phyloP scores from a whole-genome alignment of 1,284 basidiomycete species.

The Volvariella volvacea region DNA sequence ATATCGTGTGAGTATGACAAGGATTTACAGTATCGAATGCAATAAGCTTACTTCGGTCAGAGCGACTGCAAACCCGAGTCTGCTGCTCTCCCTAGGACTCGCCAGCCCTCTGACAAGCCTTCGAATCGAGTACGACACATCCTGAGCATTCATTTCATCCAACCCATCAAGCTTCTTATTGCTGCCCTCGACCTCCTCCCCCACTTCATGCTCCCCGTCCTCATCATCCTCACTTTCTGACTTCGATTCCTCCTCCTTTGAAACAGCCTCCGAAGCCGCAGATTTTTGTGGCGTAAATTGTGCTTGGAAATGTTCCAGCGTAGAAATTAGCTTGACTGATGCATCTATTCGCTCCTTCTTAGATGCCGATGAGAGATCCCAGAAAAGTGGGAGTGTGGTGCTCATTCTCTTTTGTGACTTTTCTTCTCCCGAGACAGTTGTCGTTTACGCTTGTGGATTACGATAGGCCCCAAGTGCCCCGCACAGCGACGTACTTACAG shows the following conservation, averaged over 20 bases:
- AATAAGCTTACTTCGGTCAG: slow-evolving; percentile 76
- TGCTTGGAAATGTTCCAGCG: slow-evolving; percentile 79
- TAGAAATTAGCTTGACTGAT: slow-evolving; percentile 76
- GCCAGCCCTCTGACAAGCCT: slow-evolving; percentile 83
- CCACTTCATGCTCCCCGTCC: slow-evolving; percentile 48
- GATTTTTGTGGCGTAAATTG: slow-evolving; percentile 35
- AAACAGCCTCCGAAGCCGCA: background rate
- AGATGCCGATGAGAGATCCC: slow-evolving; percentile 84
- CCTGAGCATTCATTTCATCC: slow-evolving; percentile 71
- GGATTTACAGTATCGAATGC: no score
- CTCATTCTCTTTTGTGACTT: no score
- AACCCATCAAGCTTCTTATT: slow-evolving; percentile 41
- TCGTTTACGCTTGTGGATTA: no score
- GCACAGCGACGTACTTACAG: no score
- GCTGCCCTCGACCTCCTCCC: slow-evolving; percentile 46
- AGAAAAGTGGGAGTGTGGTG: slow-evolving; percentile 87
- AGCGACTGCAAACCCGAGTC: slow-evolving; percentile 93
- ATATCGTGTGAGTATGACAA: background rate
- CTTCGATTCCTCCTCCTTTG: slow-evolving; percentile 32
- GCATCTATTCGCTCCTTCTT: slow-evolving; percentile 80
- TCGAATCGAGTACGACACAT: slow-evolving; percentile 86
- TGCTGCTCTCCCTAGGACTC: slow-evolving; percentile 87
- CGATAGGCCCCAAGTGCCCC: no score
- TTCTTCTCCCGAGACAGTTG: background rate
- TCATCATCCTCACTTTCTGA: slow-evolving; percentile 48